A percentile compares a stretch with the other conserved stretches of the same genome.
Conservation (phyloP, 2,329 filamentous ascomycete genomes). For the Apiospora sp. region DNA sequence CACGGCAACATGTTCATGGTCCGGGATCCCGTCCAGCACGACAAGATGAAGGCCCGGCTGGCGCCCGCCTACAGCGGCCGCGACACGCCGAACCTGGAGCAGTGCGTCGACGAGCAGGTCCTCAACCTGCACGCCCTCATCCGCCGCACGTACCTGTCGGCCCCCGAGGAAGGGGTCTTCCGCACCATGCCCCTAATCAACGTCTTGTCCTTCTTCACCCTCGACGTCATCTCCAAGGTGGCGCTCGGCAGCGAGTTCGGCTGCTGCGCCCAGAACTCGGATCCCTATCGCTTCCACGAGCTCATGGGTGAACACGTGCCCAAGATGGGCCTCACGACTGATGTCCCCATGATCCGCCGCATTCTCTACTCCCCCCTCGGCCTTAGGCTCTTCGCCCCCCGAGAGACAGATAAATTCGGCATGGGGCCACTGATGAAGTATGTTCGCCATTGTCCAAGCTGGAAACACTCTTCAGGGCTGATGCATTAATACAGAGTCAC, state of each 20-base stretch:
- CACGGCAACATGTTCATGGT: slow-evolving; percentile 31
- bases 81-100: slow-evolving; percentile 33
- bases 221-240: slow-evolving; percentile 40
- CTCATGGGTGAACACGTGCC: slow-evolving; percentile 30
- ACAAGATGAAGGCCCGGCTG: slow-evolving; percentile 34
- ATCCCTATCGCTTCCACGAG: slow-evolving; percentile 33
- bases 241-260: slow-evolving; percentile 39
- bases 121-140: slow-evolving; percentile 30
- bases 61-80: slow-evolving; percentile 35
- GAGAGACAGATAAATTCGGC: slow-evolving; percentile 34
- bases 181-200: slow-evolving; percentile 29
- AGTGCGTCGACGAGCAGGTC: slow-evolving; percentile 32
- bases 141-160: slow-evolving; percentile 31
- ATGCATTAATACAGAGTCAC: slow-evolving; percentile 25
- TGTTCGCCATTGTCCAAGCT: neutral
- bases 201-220: slow-evolving; percentile 29
- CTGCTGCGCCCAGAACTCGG: slow-evolving; percentile 35
- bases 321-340: slow-evolving; percentile 30
- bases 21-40: slow-evolving; percentile 30
- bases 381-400: slow-evolving; percentile 35
- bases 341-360: slow-evolving; percentile 34
- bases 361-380: slow-evolving; percentile 32
- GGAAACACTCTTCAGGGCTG: neutral
- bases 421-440: slow-evolving; percentile 33
- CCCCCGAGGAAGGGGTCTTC: slow-evolving; percentile 6